Evolutionary conservation across 352 stramenopile species (phyloP).

Genomic region (Globisporangium irregulare): DNA sequence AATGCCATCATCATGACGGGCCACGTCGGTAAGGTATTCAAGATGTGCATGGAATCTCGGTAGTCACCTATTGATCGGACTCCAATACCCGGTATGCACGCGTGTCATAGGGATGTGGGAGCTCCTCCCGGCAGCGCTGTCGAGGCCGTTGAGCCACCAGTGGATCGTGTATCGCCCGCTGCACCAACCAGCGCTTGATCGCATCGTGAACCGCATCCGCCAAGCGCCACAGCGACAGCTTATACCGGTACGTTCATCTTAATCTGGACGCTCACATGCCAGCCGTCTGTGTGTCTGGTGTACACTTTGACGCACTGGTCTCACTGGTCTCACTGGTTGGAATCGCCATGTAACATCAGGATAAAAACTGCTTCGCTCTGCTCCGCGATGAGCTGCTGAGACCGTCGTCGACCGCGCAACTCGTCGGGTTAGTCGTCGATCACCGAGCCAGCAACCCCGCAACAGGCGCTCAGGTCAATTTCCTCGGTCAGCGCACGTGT

Average conservation of each 20-base stretch:
- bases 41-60: not conserved
- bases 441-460: conserved; percentile 32
- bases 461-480: conserved; percentile 26
- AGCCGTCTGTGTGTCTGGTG: not conserved
- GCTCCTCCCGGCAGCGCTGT: conserved; percentile 37
- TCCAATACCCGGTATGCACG: no score
- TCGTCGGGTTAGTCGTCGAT: conserved; percentile 52
- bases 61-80: not conserved
- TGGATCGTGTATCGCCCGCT: conserved; percentile 63
- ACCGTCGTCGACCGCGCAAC: conserved; percentile 15
- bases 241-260: conserved; percentile 33
- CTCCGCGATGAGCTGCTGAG: conserved; percentile 27
- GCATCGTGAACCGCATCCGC: conserved; percentile 36
- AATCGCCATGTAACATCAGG: conserved; percentile 11
- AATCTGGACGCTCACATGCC: not conserved
- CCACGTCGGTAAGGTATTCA: conserved; percentile 30
- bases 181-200: conserved; percentile 36
- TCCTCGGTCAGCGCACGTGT: conserved; percentile 40
- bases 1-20: conserved; percentile 44
- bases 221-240: conserved; percentile 27
- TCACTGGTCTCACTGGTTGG: not conserved
- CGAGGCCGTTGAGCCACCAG: conserved; percentile 32
- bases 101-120: conserved; percentile 42
- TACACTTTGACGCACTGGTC: not conserved
- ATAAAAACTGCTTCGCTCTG: conserved; percentile 50